Evolutionary conservation across 768 basidiomycete genomes (phyloP).

Genomic region (Termitomyces sp.): DNA sequence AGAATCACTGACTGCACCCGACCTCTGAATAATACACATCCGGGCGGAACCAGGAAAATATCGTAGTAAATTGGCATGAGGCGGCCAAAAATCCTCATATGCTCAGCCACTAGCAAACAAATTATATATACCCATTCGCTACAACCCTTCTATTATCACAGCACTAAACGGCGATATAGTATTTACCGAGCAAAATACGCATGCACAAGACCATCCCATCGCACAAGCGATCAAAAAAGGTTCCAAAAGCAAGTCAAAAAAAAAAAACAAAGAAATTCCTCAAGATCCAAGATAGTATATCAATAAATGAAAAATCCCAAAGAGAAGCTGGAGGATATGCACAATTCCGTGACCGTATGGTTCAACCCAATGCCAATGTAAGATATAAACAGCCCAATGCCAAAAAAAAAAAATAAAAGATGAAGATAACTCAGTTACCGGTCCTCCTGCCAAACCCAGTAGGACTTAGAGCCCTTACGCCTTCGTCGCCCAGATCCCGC

Average conservation of each 20-base stretch:
- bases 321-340: too few species aligned
- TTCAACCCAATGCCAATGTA: neutral
- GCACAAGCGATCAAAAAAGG: neutral
- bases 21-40: too few species aligned
- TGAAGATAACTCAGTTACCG: neutral
- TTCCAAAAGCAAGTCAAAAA: too few species aligned
- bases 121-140: too few species aligned
- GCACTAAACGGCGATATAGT: neutral
- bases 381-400: neutral
- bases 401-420: neutral
- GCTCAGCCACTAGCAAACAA: too few species aligned
- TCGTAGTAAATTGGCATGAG: too few species aligned
- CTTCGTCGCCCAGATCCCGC: slow-evolving; percentile 17
- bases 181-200: neutral
- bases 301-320: neutral
- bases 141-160: neutral
- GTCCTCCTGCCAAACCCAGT: slow-evolving; percentile 17
- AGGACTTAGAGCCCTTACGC: slow-evolving; percentile 18
- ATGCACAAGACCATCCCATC: neutral
- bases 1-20: too few species aligned
- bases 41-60: too few species aligned
- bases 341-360: neutral
- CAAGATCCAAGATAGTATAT: neutral
- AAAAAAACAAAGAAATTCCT: neutral
- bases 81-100: too few species aligned